Conservation (phyloP, 1,284 basidiomycete genomes). For the Sporisorium graminicola region DNA sequence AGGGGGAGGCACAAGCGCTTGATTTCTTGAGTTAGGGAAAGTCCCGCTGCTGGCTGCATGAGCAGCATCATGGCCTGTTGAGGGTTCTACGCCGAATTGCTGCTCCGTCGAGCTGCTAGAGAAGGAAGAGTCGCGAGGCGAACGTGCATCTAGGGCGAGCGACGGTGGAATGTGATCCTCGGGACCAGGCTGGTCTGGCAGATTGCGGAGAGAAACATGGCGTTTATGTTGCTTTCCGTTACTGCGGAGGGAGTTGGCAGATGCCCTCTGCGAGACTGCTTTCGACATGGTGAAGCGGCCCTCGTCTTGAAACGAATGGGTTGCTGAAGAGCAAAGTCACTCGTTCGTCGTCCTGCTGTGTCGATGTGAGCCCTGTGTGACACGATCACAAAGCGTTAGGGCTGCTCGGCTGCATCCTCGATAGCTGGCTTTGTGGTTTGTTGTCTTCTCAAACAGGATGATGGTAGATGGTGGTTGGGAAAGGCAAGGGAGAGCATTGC, state of each 20-base stretch:
- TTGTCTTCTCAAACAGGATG: too few relatives aligned
- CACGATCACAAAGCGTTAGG: not conserved
- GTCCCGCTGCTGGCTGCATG: not conserved
- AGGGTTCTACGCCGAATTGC: slow-evolving; percentile 13
- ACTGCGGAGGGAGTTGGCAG: slow-evolving; percentile 39
- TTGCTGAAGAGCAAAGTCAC: too few relatives aligned
- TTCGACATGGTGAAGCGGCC: slow-evolving; percentile 22
- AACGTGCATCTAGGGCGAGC: slow-evolving; percentile 23
- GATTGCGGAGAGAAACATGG: slow-evolving; percentile 43
- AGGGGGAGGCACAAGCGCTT: not conserved
- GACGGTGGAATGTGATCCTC: slow-evolving; percentile 27
- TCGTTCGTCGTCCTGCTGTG: not conserved
- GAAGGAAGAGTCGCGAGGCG: slow-evolving; percentile 28
- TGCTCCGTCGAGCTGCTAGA: slow-evolving; percentile 38
- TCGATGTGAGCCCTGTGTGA: not conserved
- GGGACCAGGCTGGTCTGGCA: slow-evolving; percentile 39
- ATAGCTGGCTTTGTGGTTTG: too few relatives aligned
- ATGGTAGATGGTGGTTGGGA: not conserved
- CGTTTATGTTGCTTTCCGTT: slow-evolving; percentile 22
- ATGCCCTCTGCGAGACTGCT: slow-evolving; percentile 44
- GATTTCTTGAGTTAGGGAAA: slow-evolving; percentile 4
- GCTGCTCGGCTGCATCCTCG: not conserved
- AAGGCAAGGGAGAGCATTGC: slow-evolving; percentile 1
- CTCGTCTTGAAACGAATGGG: too few relatives aligned
- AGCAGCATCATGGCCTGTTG: not conserved